These are phyloP conservation scores for Kwoniella dejecticola DNA, from an alignment of 768 basidiomycete species.

Conservation along the genomic window DNA sequence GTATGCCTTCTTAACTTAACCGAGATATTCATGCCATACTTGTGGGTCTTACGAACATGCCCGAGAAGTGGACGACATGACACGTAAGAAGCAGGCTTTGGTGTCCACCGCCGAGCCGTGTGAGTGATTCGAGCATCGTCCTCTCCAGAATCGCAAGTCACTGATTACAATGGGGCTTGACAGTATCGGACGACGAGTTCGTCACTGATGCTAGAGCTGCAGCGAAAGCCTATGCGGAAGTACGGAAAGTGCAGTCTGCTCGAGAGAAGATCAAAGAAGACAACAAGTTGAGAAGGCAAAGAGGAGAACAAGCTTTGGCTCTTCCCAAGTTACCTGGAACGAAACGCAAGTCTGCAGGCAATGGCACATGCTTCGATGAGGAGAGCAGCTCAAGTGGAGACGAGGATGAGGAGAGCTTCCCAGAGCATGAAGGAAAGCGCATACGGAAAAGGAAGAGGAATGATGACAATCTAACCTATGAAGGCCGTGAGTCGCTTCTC, in stretches of 20 bases:
- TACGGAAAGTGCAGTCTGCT: conserved; percentile 7
- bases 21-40: too few relatives aligned
- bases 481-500: conserved; percentile 39
- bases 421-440: conserved; percentile 14
- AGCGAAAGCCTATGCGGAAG: conserved; percentile 26
- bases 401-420: not conserved
- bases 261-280: conserved; percentile 21
- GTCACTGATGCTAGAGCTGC: conserved; percentile 15
- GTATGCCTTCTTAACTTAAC: too few relatives aligned
- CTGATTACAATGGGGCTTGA: not conserved
- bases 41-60: too few relatives aligned
- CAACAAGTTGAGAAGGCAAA: conserved; percentile 28
- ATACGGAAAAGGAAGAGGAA: conserved; percentile 8
- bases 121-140: conserved; percentile 7
- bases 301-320: conserved; percentile 16
- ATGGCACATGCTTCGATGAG: not conserved
- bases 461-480: conserved; percentile 19
- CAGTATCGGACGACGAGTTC: conserved; percentile 42
- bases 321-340: conserved; percentile 17
- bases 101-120: conserved; percentile 31
- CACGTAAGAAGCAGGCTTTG: conserved; percentile 6
- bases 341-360: conserved; percentile 6
- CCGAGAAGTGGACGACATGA: not conserved
- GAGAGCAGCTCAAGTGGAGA: not conserved
- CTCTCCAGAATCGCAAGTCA: too few relatives aligned